These are phyloP conservation scores for Penicillium crystallinum DNA, from an alignment of 495 filamentous ascomycete species.

Conservation along the genomic window DNA sequence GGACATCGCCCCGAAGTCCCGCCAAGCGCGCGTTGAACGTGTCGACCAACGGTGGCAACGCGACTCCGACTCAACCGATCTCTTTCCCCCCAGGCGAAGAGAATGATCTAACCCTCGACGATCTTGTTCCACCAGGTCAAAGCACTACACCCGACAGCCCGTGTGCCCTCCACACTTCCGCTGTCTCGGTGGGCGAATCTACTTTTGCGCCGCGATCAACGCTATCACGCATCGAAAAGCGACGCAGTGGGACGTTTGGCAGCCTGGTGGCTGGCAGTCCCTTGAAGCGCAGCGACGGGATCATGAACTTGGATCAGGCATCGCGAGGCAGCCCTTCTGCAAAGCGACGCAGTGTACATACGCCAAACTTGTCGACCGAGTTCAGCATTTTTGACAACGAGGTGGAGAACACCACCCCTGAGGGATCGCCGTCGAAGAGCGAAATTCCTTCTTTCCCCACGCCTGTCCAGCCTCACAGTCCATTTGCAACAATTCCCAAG, in stretches of 20 bases:
- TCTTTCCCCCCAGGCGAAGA: constrained; percentile 47
- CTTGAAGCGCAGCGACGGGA: constrained; percentile 84
- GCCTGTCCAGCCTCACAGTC: constrained; percentile 30
- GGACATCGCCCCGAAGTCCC: constrained; percentile 68
- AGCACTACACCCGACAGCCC: constrained; percentile 37
- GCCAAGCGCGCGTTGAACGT: constrained; percentile 68
- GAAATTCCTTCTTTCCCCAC: constrained; percentile 24
- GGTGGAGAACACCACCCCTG: constrained; percentile 9
- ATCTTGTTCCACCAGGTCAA: constrained; percentile 13
- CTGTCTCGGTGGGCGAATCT: constrained; percentile 27
- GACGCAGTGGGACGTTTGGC: constrained; percentile 43
- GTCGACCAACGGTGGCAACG: constrained; percentile 66
- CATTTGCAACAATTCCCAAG: constrained; percentile 43
- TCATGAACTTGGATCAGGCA: constrained; percentile 77
- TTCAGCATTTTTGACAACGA: constrained; percentile 65
- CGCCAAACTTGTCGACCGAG: constrained; percentile 51
- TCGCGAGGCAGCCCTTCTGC: constrained; percentile 76
- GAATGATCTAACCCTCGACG: constrained; percentile 39
- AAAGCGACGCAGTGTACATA: constrained; percentile 81
- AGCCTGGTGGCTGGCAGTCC: constrained; percentile 68
- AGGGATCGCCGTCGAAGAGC: constrained; percentile 21
- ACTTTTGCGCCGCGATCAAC: constrained; percentile 44
- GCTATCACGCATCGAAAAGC: constrained; percentile 42
- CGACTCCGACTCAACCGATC: constrained; percentile 39
- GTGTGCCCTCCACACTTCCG: constrained; percentile 38